Evolutionary conservation across 306 rosid genomes (phyloP).

Genomic region (Casuarina glauca): DNA sequence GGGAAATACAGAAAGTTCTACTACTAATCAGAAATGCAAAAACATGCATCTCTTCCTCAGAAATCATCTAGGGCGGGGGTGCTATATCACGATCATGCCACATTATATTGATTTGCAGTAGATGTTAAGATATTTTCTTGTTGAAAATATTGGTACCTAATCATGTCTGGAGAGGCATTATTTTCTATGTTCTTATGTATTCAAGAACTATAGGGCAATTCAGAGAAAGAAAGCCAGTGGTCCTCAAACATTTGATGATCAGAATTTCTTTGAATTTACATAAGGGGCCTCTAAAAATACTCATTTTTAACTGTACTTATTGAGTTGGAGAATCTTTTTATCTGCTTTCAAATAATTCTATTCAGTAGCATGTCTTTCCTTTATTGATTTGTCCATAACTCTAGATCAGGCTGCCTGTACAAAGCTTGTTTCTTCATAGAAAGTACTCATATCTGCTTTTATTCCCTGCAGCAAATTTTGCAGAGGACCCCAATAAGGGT

Average conservation of each 20-base stretch:
- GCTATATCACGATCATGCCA: neutral
- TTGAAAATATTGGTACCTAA: neutral
- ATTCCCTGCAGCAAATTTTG: slow-evolving; percentile 56
- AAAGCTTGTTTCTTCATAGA: neutral
- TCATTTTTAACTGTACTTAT: neutral
- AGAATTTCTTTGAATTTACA: neutral
- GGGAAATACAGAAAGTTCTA: neutral
- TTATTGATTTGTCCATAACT: neutral
- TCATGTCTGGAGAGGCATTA: neutral
- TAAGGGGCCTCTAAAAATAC: neutral
- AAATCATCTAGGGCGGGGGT: neutral
- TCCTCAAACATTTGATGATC: neutral
- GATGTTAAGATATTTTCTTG: neutral
- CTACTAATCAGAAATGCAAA: neutral
- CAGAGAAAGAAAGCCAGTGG: neutral
- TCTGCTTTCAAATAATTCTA: neutral
- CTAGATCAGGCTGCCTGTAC: neutral
- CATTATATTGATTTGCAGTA: no score
- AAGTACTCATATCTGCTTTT: slow-evolving; percentile 4
- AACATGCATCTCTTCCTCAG: neutral
- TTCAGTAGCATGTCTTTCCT: neutral
- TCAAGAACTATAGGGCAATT: neutral
- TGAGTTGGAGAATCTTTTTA: neutral
- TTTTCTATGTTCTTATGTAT: neutral
- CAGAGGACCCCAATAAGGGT: slow-evolving; percentile 95